A percentile compares a stretch with the other conserved stretches of the same genome.
These are phyloP conservation scores for Aegilops umbellulata DNA, from an alignment of 176 grass and related monocot genomes.

Conservation along the genomic window DNA sequence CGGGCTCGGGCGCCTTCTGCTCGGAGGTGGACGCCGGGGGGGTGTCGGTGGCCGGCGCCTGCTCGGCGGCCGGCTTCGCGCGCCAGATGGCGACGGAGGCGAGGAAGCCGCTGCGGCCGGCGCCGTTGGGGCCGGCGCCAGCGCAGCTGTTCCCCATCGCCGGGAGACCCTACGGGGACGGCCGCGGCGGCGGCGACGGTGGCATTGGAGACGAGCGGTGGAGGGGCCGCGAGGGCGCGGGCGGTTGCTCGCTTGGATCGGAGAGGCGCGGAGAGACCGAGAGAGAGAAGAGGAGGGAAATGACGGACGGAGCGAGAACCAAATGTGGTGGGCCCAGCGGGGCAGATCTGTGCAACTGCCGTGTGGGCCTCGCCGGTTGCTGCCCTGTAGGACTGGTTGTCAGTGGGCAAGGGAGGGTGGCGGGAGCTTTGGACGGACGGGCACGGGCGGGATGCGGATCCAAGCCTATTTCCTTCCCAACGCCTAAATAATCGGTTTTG, in stretches of 20 bases:
- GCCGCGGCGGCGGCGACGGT: slow-evolving; percentile 25
- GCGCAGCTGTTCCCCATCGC: slow-evolving; percentile 67
- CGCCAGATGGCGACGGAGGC: slow-evolving; percentile 59
- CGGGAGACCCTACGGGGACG: slow-evolving; percentile 43
- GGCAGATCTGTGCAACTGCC: not conserved
- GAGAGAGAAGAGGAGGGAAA: not conserved
- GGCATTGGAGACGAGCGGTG: slow-evolving; percentile 54
- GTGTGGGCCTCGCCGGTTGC: not conserved
- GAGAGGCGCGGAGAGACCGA: slow-evolving; percentile 20
- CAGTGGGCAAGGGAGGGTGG: slow-evolving; percentile 1
- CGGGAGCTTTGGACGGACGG: not conserved
- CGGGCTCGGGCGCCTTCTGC: slow-evolving; percentile 48
- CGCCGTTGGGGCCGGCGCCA: slow-evolving; percentile 48
- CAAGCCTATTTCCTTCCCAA: not conserved
- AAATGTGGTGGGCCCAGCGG: slow-evolving; percentile 11
- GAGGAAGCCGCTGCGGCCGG: slow-evolving; percentile 52
- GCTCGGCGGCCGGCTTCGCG: slow-evolving; percentile 10
- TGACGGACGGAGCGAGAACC: not conserved
- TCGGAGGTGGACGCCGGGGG: slow-evolving; percentile 35
- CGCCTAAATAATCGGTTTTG: no score
- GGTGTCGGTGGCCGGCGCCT: slow-evolving; percentile 29
- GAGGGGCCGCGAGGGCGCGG: slow-evolving; percentile 32
- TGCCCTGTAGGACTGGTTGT: not conserved
- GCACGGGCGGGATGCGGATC: not conserved
- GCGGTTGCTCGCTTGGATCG: slow-evolving; percentile 40